A percentile compares a stretch with the other conserved stretches of the same genome.
phyloP scores from a whole-genome alignment of 257 asterid genomes.

The Marsdenia floribunda region DNA sequence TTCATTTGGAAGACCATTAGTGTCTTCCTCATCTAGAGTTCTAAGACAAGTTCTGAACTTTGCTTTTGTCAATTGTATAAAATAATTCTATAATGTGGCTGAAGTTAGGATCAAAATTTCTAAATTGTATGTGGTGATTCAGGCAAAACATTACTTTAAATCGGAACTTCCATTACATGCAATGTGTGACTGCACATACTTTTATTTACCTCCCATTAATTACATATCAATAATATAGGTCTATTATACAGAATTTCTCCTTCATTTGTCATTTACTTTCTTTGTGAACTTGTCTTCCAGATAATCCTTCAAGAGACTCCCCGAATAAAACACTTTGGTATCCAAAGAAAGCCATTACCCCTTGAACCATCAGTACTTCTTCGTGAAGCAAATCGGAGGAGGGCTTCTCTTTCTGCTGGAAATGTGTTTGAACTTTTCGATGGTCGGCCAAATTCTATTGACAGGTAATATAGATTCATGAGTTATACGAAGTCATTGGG shows the following conservation, averaged over 20 bases:
- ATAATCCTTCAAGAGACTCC: conserved; percentile 83
- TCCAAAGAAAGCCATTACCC: conserved; percentile 95
- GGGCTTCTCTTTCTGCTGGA: conserved; percentile 99
- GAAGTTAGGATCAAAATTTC: background rate
- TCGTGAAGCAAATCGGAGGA: conserved; percentile 96
- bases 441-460: conserved; percentile 53
- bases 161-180: background rate
- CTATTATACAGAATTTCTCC: background rate
- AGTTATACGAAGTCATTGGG: conserved; percentile 11
- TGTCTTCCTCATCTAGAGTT: background rate
- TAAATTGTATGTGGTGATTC: background rate
- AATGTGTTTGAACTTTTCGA: conserved; percentile 78
- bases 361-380: conserved; percentile 93
- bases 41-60: background rate
- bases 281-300: conserved; percentile 32
- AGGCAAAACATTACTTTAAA: background rate
- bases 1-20: background rate
- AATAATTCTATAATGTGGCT: background rate
- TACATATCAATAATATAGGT: background rate
- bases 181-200: background rate
- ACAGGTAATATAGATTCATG: conserved; percentile 52
- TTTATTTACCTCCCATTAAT: background rate
- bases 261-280: conserved; percentile 10
- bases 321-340: conserved; percentile 72
- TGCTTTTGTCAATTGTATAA: background rate